Percentiles rank a stretch among this genome's conserved stretches.
These are phyloP conservation scores for Ceratobasidium sp. DNA, from an alignment of 1,284 basidiomycete species.

Conservation along the genomic window DNA sequence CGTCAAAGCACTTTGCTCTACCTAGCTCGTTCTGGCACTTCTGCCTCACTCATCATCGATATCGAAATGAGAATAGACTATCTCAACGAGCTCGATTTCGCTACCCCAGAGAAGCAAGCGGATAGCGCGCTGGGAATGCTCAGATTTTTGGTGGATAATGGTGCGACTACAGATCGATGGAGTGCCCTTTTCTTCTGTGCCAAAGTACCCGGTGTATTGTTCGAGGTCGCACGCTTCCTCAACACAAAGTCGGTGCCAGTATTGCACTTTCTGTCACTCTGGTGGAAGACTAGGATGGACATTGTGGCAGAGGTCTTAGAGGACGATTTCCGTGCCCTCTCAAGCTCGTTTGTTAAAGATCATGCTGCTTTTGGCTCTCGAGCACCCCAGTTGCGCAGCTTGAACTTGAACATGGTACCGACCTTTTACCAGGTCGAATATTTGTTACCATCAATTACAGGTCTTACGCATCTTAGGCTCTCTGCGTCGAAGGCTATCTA, in stretches of 20 bases:
- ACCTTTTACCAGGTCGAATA: background rate
- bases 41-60: slow-evolving; percentile 15
- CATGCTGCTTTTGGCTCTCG: background rate
- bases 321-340: too few relatives aligned
- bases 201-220: background rate
- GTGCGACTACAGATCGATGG: slow-evolving; percentile 11
- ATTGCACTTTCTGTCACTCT: slow-evolving; percentile 17
- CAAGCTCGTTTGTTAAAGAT: background rate
- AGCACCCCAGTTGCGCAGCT: slow-evolving; percentile 9
- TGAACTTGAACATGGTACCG: slow-evolving; percentile 12
- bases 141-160: background rate
- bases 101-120: background rate
- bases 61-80: slow-evolving; percentile 3
- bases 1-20: background rate
- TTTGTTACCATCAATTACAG: slow-evolving; percentile 15
- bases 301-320: too few relatives aligned
- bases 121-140: background rate
- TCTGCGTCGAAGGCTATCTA: background rate
- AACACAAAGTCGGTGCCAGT: background rate
- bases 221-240: background rate
- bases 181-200: slow-evolving; percentile 8
- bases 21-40: background rate
- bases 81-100: background rate
- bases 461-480: slow-evolving; percentile 11
- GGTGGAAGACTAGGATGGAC: slow-evolving; percentile 1